Conservation (phyloP, 2,329 filamentous ascomycete species). For the Coniella vitis region DNA sequence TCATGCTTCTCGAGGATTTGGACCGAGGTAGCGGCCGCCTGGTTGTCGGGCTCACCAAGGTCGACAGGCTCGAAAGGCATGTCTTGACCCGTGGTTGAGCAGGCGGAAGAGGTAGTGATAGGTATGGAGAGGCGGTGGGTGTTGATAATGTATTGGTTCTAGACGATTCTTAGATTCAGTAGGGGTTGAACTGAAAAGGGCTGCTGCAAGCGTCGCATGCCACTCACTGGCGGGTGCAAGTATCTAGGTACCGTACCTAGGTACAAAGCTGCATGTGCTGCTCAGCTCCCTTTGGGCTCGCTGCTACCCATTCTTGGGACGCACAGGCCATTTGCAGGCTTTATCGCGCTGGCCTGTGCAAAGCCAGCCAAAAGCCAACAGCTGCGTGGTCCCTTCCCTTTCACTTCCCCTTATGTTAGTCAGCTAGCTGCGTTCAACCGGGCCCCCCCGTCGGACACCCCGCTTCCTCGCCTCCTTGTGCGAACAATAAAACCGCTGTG, state of each 20-base stretch:
- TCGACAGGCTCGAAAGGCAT: slow-evolving; percentile 15
- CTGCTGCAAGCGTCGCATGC: neutral
- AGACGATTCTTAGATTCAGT: neutral
- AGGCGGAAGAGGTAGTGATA: neutral
- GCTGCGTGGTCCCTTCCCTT: neutral
- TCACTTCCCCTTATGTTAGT: neutral
- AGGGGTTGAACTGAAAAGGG: neutral
- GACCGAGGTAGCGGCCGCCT: slow-evolving; percentile 9
- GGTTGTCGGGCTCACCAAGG: slow-evolving; percentile 6
- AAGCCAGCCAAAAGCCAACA: neutral
- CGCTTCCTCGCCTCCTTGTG: slow-evolving; percentile 7
- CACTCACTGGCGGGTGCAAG: neutral
- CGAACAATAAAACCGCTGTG: slow-evolving; percentile 2
- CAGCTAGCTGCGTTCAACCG: too few species aligned
- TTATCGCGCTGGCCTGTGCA: too few species aligned
- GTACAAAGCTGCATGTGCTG: too few species aligned
- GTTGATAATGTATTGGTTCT: neutral
- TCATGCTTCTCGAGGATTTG: slow-evolving; percentile 22
- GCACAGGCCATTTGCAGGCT: too few species aligned
- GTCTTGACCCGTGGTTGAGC: slow-evolving; percentile 1
- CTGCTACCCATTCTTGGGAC: too few species aligned
- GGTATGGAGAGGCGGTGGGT: neutral
- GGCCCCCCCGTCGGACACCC: slow-evolving; percentile 2
- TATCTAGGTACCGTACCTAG: too few species aligned
- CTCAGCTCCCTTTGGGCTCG: too few species aligned